Evolutionary conservation across 148 eudicot species (phyloP), one percentile per base, ranked within the genome.

Genomic region (Nepenthes mirabilis): DNA sequence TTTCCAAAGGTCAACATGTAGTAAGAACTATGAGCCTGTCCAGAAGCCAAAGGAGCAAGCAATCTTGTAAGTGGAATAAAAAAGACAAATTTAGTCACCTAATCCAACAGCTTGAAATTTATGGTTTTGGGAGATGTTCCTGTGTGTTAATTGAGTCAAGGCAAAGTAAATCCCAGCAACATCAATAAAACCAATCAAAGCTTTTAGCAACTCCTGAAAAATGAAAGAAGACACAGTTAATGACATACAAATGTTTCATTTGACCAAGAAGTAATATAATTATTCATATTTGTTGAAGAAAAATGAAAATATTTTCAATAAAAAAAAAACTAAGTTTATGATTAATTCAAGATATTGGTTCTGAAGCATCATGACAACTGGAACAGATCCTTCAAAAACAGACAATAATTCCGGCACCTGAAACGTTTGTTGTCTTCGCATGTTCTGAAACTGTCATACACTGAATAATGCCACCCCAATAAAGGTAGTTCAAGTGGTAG

Each of bases 101-200:
- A 88, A 90, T 67, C 98, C 98, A 79, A 93, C 95, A 61, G 98
- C 96, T 78, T 93, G 98, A 66, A 93, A 93, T 71, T 93, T 93
- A 65, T 93, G 98, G 75, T 88, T 88, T 69, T 93, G 98, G 57
- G 98, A 93, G 57, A 93, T 93, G 61, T 93, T 93, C 77, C 98
- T 79, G 77, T 93, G 96, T 54, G 96, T 83, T 65, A 88, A 72
- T 60, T 93, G 96, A 62, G 98, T 93, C 80, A 93, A 76, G 59
- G 98, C 98, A 77, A 83, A 88, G 77, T 93, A 93, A 50, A 93
- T 83, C 57, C 98, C 98, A 56, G 96, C 98, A 77, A 93, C 88
- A 82, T 93, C 98, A 60, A 88, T 75, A 71, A 88, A 88, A 52
- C 98, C 95, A 60, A 93, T 88, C 62, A 83, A 68, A 65, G 96